phyloP scores from a whole-genome alignment of 2,329 filamentous ascomycete species.

The Aspergillus pseudotamarii region DNA sequence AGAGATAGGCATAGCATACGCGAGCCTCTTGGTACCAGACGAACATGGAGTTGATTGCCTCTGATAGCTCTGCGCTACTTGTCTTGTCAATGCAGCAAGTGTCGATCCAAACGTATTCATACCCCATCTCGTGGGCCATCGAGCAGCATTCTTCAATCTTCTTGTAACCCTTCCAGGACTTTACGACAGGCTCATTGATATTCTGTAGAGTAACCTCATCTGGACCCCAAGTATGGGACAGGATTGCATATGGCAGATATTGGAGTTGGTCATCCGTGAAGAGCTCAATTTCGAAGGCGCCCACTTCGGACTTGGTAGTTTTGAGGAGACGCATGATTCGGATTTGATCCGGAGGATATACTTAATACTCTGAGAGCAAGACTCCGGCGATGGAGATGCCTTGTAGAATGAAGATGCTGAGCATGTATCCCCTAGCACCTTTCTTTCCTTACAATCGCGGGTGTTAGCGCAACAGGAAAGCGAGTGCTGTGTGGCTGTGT shows the following conservation, averaged over 20 bases:
- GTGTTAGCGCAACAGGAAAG: background rate
- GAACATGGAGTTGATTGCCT: conserved; percentile 27
- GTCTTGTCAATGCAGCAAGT: conserved; percentile 28
- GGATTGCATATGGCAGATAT: conserved; percentile 3
- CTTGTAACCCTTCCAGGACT: background rate
- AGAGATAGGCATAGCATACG: conserved; percentile 23
- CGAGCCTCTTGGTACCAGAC: conserved; percentile 20
- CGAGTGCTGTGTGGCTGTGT: too few species aligned
- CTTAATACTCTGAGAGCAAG: background rate
- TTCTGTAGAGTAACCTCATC: background rate
- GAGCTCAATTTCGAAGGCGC: background rate
- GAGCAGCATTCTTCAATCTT: conserved; percentile 16
- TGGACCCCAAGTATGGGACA: conserved; percentile 2
- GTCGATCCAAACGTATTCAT: conserved; percentile 24
- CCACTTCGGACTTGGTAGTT: fast-evolving
- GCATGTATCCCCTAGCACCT: too few species aligned
- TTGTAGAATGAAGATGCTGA: fast-evolving
- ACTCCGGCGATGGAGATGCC: too few species aligned
- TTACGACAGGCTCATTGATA: background rate
- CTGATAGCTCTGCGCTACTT: conserved; percentile 24
- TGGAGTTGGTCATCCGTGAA: background rate
- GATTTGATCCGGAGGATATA: fast-evolving
- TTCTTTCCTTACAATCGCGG: too few species aligned
- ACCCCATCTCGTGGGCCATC: background rate
- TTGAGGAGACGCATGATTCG: background rate